Percentiles rank a stretch among this genome's conserved stretches.
phyloP scores from a whole-genome alignment of 139 green algal species.

The Coccomyxa sp. region DNA sequence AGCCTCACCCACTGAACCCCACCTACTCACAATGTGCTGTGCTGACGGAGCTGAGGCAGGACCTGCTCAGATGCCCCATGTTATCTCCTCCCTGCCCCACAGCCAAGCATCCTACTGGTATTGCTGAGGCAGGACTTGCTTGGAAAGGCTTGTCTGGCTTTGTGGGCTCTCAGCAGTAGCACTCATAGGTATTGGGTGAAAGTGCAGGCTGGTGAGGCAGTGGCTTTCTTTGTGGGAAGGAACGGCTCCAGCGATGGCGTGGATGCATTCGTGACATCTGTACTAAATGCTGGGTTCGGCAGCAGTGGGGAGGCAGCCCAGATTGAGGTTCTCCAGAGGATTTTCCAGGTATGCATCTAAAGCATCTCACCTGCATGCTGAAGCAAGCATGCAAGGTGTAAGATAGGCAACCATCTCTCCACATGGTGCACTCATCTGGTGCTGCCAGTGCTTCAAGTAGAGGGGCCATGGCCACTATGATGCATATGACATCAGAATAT shows the following conservation, averaged over 20 bases:
- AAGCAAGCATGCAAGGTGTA: background rate
- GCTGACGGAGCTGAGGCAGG: background rate
- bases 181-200: too few relatives aligned
- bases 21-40: background rate
- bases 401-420: background rate
- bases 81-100: too few relatives aligned
- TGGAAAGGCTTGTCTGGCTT: too few relatives aligned
- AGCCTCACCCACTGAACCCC: background rate
- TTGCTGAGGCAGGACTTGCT: too few relatives aligned
- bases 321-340: slow-evolving; percentile 31
- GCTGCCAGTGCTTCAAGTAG: too few relatives aligned
- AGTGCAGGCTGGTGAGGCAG: slow-evolving; percentile 24
- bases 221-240: slow-evolving; percentile 41
- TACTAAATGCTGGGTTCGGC: slow-evolving; percentile 32
- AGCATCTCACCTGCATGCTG: too few relatives aligned
- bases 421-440: background rate
- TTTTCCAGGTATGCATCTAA: slow-evolving; percentile 29
- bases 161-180: too few relatives aligned
- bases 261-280: slow-evolving; percentile 2
- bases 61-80: too few relatives aligned
- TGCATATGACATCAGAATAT: too few relatives aligned
- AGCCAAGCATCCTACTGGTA: too few relatives aligned
- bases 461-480: too few relatives aligned
- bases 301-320: slow-evolving; percentile 25
- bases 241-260: background rate